Evolutionary conservation across 495 filamentous ascomycete genomes (phyloP).

Genomic region (Glutinoglossum americanum): DNA sequence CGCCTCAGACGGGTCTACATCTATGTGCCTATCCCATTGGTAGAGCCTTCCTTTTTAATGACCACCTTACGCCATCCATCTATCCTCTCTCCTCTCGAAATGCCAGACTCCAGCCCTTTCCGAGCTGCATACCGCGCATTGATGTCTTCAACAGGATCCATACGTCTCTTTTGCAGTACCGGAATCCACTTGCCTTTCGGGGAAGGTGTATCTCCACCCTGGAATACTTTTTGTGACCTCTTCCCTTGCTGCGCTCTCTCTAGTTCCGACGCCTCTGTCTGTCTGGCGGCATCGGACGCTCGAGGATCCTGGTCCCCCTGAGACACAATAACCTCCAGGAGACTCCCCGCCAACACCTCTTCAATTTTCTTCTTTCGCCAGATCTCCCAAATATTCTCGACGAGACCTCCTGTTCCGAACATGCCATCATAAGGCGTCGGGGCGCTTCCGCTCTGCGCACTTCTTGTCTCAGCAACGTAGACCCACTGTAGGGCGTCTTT

Average conservation of each 20-base stretch:
- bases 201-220: conserved; percentile 40
- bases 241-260: conserved; percentile 9
- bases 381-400: conserved; percentile 52
- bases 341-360: conserved; percentile 48
- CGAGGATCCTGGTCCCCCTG: not conserved
- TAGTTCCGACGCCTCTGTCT: conserved; percentile 8
- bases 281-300: not conserved
- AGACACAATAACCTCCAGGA: conserved; percentile 31
- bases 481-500: conserved; percentile 59
- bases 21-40: conserved; percentile 2
- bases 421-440: conserved; percentile 16
- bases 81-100: conserved; percentile 21
- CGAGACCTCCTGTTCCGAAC: conserved; percentile 42
- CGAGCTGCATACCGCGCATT: conserved; percentile 57
- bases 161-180: conserved; percentile 39
- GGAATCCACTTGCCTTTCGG: conserved; percentile 47
- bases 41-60: conserved; percentile 5
- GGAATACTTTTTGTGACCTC: conserved; percentile 38
- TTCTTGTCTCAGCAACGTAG: conserved; percentile 37
- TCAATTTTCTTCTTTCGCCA: conserved; percentile 81
- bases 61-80: conserved; percentile 16
- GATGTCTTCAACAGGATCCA: conserved; percentile 42
- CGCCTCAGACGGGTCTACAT: not conserved
- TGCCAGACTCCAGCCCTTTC: conserved; percentile 36
- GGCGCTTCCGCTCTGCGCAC: conserved; percentile 8